Evolutionary conservation across 2,329 filamentous ascomycete genomes (phyloP).

Genomic region (Thermothelomyces thermophilus): DNA sequence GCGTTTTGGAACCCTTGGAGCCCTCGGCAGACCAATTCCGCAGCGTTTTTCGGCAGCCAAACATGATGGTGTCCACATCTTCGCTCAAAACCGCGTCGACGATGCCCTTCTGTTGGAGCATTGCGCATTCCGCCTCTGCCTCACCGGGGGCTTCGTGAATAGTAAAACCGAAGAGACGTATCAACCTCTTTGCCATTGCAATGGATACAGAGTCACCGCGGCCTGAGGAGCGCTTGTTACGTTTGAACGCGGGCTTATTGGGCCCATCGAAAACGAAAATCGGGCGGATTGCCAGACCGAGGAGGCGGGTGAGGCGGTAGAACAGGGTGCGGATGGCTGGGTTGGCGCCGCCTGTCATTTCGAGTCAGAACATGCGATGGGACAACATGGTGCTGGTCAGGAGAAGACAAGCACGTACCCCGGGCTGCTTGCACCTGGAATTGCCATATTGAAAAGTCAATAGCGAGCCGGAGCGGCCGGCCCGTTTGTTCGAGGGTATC

Average conservation of each 20-base stretch:
- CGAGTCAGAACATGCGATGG: neutral
- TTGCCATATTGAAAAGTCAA: conserved; percentile 96
- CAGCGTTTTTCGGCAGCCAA: conserved; percentile 73
- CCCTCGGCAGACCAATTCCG: conserved; percentile 77
- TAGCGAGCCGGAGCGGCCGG: conserved; percentile 74
- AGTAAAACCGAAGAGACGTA: conserved; percentile 78
- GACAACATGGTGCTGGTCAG: neutral
- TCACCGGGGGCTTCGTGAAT: conserved; percentile 86
- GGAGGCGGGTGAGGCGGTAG: conserved; percentile 65
- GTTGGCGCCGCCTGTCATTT: conserved; percentile 64
- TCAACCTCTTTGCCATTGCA: conserved; percentile 73
- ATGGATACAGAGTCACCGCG: conserved; percentile 61
- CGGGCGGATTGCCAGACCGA: conserved; percentile 43
- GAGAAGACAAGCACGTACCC: conserved; percentile 37
- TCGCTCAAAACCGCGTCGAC: conserved; percentile 94
- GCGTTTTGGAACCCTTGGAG: conserved; percentile 51
- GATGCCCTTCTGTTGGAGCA: conserved; percentile 72
- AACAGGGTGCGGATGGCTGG: conserved; percentile 88
- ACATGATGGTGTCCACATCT: conserved; percentile 97
- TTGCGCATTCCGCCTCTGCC: conserved; percentile 90
- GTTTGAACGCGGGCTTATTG: conserved; percentile 64
- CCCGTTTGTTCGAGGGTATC: conserved; percentile 65
- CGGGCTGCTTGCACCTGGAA: conserved; percentile 84
- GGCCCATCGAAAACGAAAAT: conserved; percentile 50
- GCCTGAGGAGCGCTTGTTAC: conserved; percentile 67